Evolutionary conservation across 768 basidiomycete genomes (phyloP).

Genomic region (Favolaschia claudopus): DNA sequence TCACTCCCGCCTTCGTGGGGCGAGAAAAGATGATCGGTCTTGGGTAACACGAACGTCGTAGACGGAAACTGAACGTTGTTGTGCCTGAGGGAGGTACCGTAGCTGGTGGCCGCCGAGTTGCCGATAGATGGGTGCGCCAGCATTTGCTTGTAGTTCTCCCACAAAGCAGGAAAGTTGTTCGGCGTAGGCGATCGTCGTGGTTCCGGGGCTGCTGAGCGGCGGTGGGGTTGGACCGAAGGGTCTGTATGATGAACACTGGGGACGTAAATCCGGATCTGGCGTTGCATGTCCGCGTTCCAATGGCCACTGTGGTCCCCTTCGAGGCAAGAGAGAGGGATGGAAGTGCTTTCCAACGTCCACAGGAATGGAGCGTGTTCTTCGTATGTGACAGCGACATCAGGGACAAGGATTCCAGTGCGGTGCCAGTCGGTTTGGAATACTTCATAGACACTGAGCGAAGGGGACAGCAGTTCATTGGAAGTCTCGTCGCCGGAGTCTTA

Average conservation of each 20-base stretch:
- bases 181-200: background rate
- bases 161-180: background rate
- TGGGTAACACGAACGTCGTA: too few species aligned
- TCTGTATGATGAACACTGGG: background rate
- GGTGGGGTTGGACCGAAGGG: background rate
- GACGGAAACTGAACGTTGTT: too few species aligned
- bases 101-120: too few species aligned
- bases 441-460: too few species aligned
- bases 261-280: constrained; percentile 1
- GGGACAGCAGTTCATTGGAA: too few species aligned
- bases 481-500: too few species aligned
- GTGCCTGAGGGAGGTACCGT: too few species aligned
- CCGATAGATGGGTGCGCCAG: background rate
- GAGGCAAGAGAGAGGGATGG: constrained; percentile 12
- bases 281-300: background rate
- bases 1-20: too few species aligned
- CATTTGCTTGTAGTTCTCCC: background rate
- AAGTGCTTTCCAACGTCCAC: background rate
- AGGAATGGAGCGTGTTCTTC: background rate
- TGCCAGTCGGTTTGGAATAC: too few species aligned
- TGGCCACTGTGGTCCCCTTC: constrained; percentile 8
- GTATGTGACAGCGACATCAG: background rate
- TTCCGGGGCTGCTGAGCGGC: background rate
- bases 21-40: too few species aligned
- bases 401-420: background rate